These are phyloP conservation scores for Skeletonema costatum DNA, from an alignment of 108 stramenopile species.

Conservation along the genomic window DNA sequence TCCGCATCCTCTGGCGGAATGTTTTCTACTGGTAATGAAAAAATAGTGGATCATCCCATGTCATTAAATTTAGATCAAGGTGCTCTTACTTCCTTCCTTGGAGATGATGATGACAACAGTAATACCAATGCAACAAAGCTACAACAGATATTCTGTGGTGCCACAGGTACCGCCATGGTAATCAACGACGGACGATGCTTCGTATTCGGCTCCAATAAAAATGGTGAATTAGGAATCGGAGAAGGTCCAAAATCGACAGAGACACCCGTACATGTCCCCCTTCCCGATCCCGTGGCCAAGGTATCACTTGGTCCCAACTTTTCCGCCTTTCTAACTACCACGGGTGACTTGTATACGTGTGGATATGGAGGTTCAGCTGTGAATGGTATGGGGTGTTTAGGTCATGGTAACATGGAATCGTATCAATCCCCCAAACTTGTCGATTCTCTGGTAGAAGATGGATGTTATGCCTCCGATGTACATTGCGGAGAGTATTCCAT, in stretches of 20 bases:
- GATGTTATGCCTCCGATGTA: constrained; percentile 69
- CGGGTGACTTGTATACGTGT: constrained; percentile 80
- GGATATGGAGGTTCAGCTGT: constrained; percentile 74
- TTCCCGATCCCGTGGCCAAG: constrained; percentile 32
- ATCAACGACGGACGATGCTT: constrained; percentile 55
- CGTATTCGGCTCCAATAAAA: constrained; percentile 71
- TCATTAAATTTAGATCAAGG: constrained; percentile 13
- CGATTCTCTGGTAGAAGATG: constrained; percentile 76
- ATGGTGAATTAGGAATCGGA: constrained; percentile 73
- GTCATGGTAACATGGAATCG: constrained; percentile 69
- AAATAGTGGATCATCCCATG: constrained; percentile 39
- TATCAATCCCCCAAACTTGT: constrained; percentile 68
- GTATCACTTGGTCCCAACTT: constrained; percentile 59
- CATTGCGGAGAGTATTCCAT: constrained; percentile 77
- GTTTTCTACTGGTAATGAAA: constrained; percentile 16
- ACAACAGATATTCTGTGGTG: constrained; percentile 59
- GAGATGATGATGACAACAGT: not conserved
- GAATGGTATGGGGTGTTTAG: constrained; percentile 71
- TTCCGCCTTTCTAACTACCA: constrained; percentile 57
- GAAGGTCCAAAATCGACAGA: constrained; percentile 12
- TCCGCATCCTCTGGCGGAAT: not conserved
- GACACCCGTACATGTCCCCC: constrained; percentile 13
- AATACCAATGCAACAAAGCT: not conserved
- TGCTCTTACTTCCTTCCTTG: constrained; percentile 7
- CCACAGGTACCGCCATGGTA: constrained; percentile 63